Base-by-base conservation (phyloP, 2,329 filamentous ascomycete genomes). In the Hirsutella minnesotensis region DNA sequence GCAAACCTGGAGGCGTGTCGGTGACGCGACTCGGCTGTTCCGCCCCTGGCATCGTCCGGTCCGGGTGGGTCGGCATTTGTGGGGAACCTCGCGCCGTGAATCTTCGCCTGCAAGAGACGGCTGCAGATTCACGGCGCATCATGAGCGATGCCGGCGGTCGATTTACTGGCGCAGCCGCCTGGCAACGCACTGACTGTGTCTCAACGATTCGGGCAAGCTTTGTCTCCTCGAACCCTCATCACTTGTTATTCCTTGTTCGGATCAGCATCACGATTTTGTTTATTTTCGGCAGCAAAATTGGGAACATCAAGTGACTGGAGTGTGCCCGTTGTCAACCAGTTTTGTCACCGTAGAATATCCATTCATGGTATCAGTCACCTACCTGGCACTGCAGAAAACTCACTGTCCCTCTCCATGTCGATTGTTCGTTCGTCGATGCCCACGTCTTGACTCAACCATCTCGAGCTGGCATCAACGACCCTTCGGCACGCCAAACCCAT, bases 401-500 rank as follows among this genome's bases (percentile, higher is more conserved):
- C n/a, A 5, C 15, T 18, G 16, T 4, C 13, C 33, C 4, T n/a
- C 33, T n/a, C 15, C 16, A 15, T 18, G 5, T 15, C 30, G 12
- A 38, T 21, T n/a, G 1, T 19, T 20, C 22, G 9, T 22, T 21
- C 29, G 3, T 12, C 4, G 12, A 31, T n/a, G 8, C 2, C 30
- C 4, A 16, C 33, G 33, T 18, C 9, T 7, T 9, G 3, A 3
- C 33, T 34, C 31, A 34, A 9, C 33, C 22, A 9, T 12, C 12
- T 12, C 27, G 27, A 9, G 27, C 27, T n/a, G 36, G 38, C 30
- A 42, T 22, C 27, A 27, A 31, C 7, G 37, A 46, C 22, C 46
- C 42, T 30, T 44, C 42, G 13, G 24, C n/a, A 19, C 22, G 38
- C 47, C 49, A 53, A 8, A 15, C 38, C 42, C 22, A 44, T 15